Base-by-base conservation (phyloP, 192 early-diverging fungal species). In the Coemansia sp. region DNA sequence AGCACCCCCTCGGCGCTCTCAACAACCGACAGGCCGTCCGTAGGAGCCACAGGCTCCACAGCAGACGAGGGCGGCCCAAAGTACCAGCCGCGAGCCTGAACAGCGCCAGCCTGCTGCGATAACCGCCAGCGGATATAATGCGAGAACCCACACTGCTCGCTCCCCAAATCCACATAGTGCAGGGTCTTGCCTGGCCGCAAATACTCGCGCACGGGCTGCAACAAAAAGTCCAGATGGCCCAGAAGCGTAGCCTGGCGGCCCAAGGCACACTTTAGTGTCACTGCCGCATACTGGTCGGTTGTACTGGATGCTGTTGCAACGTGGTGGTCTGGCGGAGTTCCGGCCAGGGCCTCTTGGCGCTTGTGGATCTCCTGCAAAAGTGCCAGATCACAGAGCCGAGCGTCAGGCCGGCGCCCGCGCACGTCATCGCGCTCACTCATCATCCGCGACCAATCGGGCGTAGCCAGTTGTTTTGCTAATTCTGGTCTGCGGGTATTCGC, bases 401-500 rank as follows among this genome's bases (percentile, higher is more conserved):
- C 10, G 29, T 64, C 52, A 0, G 51, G 18, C 10, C 21, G 43
- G 7, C 67, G 55, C 2, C 67, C 67, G 5, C 56, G 11, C 25
- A 42, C 28, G 23, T 47, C 56, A 6, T 63, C 56, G 18, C 26
- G 26, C n/a, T 54, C 67, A 28, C 54, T 56, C 61, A 64, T 64
- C 60, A 71, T 63, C 9, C 67, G 60, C 18, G 42, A 35, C 67
- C 67, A 71, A 7, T 71, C 47, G 16, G 37, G 22, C 5, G 51
- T 48, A 7, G 48, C 18, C 0, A 70, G 46, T 3, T 61, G 44
- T 17, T 55, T 31, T 19, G 43, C 38, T 27, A 70, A 59, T 7
- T 11, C 10, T 8, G 50, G 25, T 5, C 49, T 49, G 12, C 38
- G 41, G 1, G 8, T 38, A 30, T 54, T 54, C n/a, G 10, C 38